Base-by-base conservation (phyloP, 2,329 filamentous ascomycete genomes). In the Colletotrichum sp. region DNA sequence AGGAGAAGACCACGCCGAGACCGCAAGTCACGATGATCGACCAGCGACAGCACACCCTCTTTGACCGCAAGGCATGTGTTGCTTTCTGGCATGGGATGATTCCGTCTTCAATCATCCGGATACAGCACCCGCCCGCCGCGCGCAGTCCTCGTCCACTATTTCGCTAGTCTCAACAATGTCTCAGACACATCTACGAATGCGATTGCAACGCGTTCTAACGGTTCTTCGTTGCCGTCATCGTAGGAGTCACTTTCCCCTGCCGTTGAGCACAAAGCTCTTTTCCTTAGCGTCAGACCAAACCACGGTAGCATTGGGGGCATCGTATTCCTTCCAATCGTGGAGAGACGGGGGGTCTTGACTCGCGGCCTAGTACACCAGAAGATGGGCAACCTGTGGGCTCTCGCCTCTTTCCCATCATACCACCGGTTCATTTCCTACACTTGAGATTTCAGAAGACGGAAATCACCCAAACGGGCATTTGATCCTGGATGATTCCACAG, bases 281-380 rank as follows among this genome's bases (percentile, higher is more conserved):
- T 58, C 29, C 57, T 57, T 27, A 67, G 69, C 63, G 68, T 33
- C 47, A 71, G 33, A 13, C 24, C 70, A 21, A 68, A 61, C 66
- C 55, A 61, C 24, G 34, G 55, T 71, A 70, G 43, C 24, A 70
- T 73, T 66, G 61, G 66, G 67, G 54, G 54, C 47, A 74, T 67
- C 43, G 34, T 64, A 57, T 58, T 65, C 16, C 61, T 67, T 74
- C 55, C 29, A 57, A 72, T 71, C 63, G 72, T 72, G 62, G 69
- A 66, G 72, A 72, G 62, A 58, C 68, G 29, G 69, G 72, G 69
- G 72, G 61, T 74, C 57, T 72, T 72, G 68, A 74, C 68, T 74
- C 51, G 66, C 55, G 24, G n/a, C 38, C 69, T 34, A 34, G 43
- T 51, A 13, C 43, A 31, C 34, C 38, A 33, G 43, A 70, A 33